These are phyloP conservation scores for Babesia caballi DNA, from an alignment of 169 alveolate species.

Conservation along the genomic window DNA sequence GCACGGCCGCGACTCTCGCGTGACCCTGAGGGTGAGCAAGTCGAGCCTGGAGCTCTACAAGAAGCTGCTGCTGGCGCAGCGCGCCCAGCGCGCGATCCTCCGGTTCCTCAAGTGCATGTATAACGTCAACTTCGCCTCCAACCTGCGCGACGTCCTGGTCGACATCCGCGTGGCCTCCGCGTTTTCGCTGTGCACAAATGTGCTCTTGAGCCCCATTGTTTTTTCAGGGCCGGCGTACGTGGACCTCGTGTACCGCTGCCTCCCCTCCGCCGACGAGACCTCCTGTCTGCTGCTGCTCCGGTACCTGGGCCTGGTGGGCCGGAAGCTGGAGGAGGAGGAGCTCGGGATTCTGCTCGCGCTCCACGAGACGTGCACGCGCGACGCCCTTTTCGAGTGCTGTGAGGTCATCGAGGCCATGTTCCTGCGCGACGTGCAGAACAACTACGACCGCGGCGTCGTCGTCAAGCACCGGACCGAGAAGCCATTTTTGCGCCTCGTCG, in stretches of 20 bases:
- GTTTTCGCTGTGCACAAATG: constrained; percentile 1
- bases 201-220: constrained; percentile 4
- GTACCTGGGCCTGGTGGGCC: background rate
- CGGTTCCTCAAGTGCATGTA: constrained; percentile 21
- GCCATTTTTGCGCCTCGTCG: background rate
- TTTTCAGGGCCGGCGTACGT: constrained; percentile 3
- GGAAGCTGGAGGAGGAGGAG: background rate
- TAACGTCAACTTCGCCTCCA: constrained; percentile 38
- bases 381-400: background rate
- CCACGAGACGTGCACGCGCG: background rate
- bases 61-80: constrained; percentile 33
- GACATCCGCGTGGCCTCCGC: constrained; percentile 48
- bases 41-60: constrained; percentile 57
- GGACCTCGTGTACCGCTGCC: background rate
- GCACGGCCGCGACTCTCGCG: constrained; percentile 15
- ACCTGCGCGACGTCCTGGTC: constrained; percentile 30
- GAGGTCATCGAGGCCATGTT: constrained; percentile 6
- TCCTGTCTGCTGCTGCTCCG: constrained; percentile 28
- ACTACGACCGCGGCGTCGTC: constrained; percentile 15
- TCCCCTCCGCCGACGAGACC: constrained; percentile 5
- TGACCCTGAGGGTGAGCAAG: background rate
- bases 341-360: constrained; percentile 11
- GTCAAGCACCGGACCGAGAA: constrained; percentile 8
- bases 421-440: constrained; percentile 4
- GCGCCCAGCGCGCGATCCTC: constrained; percentile 3